phyloP scores from a whole-genome alignment of 2,329 filamentous ascomycete species.

The Akanthomyces uredinophilus region DNA sequence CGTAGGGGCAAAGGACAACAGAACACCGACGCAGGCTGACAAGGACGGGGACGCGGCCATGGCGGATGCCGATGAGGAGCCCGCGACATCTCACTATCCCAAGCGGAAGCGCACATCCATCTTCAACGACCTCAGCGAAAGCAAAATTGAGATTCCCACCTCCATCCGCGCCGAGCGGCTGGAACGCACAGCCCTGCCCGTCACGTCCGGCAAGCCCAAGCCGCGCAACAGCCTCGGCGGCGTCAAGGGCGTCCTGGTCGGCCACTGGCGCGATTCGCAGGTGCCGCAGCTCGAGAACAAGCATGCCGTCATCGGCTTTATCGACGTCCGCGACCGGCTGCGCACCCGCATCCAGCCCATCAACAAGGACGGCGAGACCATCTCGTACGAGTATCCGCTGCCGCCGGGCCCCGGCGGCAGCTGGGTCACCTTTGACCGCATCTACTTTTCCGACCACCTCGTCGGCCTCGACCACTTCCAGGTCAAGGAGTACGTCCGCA shows the following conservation, averaged over 20 bases:
- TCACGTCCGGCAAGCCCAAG: slow-evolving; percentile 23
- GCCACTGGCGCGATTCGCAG: slow-evolving; percentile 56
- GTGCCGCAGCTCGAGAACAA: slow-evolving; percentile 45
- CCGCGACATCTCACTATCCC: slow-evolving; percentile 37
- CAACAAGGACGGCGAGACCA: slow-evolving; percentile 42
- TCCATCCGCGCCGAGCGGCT: slow-evolving; percentile 25
- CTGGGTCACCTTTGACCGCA: slow-evolving; percentile 59
- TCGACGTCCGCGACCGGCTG: slow-evolving; percentile 55
- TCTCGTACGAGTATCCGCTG: slow-evolving; percentile 43
- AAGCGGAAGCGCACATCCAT: slow-evolving; percentile 53
- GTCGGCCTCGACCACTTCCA: slow-evolving; percentile 50
- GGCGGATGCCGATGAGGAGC: slow-evolving; percentile 37
- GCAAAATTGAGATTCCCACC: slow-evolving; percentile 37
- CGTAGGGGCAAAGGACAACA: background rate
- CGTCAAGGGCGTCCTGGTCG: slow-evolving; percentile 47
- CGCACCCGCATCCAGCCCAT: slow-evolving; percentile 52
- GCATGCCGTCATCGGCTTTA: slow-evolving; percentile 58
- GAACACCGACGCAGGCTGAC: background rate
- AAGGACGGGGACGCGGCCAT: slow-evolving; percentile 40
- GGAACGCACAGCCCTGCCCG: slow-evolving; percentile 22
- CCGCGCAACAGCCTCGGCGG: slow-evolving; percentile 26
- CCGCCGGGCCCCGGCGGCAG: slow-evolving; percentile 57
- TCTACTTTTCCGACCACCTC: slow-evolving; percentile 55
- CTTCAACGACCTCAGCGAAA: slow-evolving; percentile 45
- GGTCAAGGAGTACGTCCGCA: slow-evolving; percentile 58